These are phyloP conservation scores for Fraxinus dipetala DNA, from an alignment of 305 asterid species.

Conservation along the genomic window DNA sequence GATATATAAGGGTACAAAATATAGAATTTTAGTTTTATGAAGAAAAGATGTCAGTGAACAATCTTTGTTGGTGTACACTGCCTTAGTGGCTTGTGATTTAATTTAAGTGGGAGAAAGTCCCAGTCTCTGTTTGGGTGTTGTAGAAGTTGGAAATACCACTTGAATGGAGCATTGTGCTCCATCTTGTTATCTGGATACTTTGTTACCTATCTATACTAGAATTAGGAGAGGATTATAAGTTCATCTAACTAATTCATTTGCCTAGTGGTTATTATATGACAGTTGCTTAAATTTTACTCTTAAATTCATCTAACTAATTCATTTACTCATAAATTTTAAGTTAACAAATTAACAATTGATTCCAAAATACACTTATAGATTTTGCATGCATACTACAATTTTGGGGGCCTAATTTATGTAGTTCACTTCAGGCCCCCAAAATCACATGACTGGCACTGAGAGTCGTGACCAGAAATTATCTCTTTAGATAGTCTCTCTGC, in stretches of 20 bases:
- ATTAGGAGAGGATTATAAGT: neutral
- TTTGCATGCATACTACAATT: neutral
- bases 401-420: neutral
- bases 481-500: neutral
- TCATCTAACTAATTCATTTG: neutral
- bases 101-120: neutral
- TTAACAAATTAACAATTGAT: neutral
- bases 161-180: neutral
- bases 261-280: neutral
- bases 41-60: neutral
- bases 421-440: neutral
- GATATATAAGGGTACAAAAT: neutral
- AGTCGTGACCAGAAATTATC: neutral
- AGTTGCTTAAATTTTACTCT: neutral
- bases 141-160: neutral
- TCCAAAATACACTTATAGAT: neutral
- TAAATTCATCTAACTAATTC: neutral
- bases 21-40: neutral
- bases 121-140: neutral
- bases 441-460: neutral
- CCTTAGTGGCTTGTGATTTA: neutral
- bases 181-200: conserved; percentile 2
- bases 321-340: neutral
- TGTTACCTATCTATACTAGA: neutral
- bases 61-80: neutral